Evolutionary conservation across 495 filamentous ascomycete species (phyloP).

Genomic region (Penicillium ochrochloron): DNA sequence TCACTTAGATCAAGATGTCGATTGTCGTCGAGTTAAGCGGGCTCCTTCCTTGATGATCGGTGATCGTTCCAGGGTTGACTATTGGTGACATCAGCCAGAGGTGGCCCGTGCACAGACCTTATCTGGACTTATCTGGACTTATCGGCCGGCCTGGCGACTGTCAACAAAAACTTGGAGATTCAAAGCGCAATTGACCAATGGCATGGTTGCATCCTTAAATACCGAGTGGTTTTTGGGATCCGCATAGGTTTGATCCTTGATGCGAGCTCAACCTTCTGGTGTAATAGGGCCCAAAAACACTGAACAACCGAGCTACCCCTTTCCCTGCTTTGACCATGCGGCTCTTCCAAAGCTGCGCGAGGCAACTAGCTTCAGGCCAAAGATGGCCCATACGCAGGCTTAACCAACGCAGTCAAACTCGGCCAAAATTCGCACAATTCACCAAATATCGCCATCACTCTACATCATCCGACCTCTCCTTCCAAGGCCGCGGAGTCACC

Average conservation of each 20-base stretch:
- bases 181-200: not conserved
- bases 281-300: not conserved
- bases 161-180: constrained; percentile 4
- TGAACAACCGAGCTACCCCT: not conserved
- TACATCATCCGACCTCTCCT: constrained; percentile 5
- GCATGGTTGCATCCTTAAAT: not conserved
- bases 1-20: not conserved
- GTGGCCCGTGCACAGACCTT: constrained; percentile 11
- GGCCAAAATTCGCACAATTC: not conserved
- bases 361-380: not conserved
- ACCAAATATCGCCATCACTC: constrained; percentile 10
- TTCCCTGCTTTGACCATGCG: not conserved
- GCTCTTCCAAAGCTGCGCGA: not conserved
- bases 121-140: not conserved
- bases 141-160: not conserved
- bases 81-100: constrained; percentile 10
- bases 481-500: constrained; percentile 7
- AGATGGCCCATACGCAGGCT: not conserved
- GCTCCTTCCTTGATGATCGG: not conserved
- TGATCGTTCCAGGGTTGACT: not conserved
- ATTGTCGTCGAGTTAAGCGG: constrained; percentile 1
- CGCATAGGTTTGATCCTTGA: not conserved
- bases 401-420: too few species aligned
- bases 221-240: not conserved
- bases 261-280: not conserved